Evolutionary conservation across 2,329 filamentous ascomycete genomes (phyloP), one percentile per base, ranked within the genome.

Genomic region (Fusarium pseudonygamai): DNA sequence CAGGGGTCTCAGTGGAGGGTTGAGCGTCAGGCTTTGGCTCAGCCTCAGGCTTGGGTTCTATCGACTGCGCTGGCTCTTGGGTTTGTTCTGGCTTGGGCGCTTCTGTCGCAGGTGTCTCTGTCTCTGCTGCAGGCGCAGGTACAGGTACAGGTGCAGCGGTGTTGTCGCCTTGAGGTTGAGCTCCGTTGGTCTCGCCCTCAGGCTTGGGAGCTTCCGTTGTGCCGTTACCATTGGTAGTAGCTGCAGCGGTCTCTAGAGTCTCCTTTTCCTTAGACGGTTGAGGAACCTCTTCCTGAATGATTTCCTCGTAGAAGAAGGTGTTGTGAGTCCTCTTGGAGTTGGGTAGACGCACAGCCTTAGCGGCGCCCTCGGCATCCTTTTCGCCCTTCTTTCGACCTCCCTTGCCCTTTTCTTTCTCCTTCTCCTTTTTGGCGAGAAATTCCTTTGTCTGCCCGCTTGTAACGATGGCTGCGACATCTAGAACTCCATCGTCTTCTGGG

Each of bases 381-480:
- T 87, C 76, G 10, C 67, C 87, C 75, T 91, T 90, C 73, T 84
- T 84, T 36, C 83, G 77, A 15, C 84, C 87, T 46, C 87, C 87
- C 77, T 92, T 93, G 74, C 88, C 90, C 28, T 87, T 85, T 66
- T 88, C 75, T 81, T 90, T 95, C 78, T 95, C 93, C 79, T 91
- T 93, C 79, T 96, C 93, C 80, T 93, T 94, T 83, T 93, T 93
- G 15, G 93, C 93, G 11, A 96, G 84, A 76, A 95, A 96, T 77
- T 96, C 93, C 75, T 91, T 90, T 75, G 94, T 94, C 80, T 94
- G 93, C 37, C 93, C 93, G 75, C 91, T 93, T 3, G 93, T 93
- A 40, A 96, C 93, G 73, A 96, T 95, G 74, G 89, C 92, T n/a
- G 93, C 94, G 52, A 96, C 93, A 75, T 96, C 93, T 7, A 96